Base-by-base conservation (phyloP, 129 eudicot genomes). In the Chrysanthemum seticuspe region DNA sequence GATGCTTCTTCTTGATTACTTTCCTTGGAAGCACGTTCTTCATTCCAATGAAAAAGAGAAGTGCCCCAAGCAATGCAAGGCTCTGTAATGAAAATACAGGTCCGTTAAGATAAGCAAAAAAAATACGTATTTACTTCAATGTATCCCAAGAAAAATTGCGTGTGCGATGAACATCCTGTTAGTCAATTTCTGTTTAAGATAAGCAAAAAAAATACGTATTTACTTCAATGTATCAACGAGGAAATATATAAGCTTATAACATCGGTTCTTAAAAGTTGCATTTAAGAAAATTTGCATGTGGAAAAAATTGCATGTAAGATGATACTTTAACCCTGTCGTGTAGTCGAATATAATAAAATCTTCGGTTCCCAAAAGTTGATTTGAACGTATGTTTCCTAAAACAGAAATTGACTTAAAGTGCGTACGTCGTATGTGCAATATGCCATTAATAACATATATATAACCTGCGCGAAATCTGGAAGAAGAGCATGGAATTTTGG, bases 21-120 rank as follows among this genome's bases (percentile, higher is more conserved):
- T 75, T 87, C 77, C 96, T 83, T 13, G 83, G 75, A 68, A 85
- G 75, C 54, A 87, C 85, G 59, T 75, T 85, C 89, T 92, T 92
- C 98, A 92, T 92, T 65, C 95, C 98, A 40, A 89, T 55, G 71
- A 85, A 92, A 61, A 77, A 89, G 2, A 92, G 62, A 87, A 92
- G 84, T 25, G 98, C 98, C 1, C 98, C 98, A 10, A 88, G 60
- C 4, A 81, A 76, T 40, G 97, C 90, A 73, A 86, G 16, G 58
- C 74, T 57, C 97, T 91, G 87, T 74, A 67, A 76, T 69, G 76
- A 71, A 64, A 19, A 4, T 40, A 40, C 57, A 23, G 0, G 23
- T 63, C 2, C 31, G 44, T 69, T 59, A 29, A 60, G 18, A 55
- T 36, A 31, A 44, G 11, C 48, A 3, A 29, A 53, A 15, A 49